Conservation (phyloP, 768 basidiomycete genomes). For the Rubroboletus pulcherrimus region DNA sequence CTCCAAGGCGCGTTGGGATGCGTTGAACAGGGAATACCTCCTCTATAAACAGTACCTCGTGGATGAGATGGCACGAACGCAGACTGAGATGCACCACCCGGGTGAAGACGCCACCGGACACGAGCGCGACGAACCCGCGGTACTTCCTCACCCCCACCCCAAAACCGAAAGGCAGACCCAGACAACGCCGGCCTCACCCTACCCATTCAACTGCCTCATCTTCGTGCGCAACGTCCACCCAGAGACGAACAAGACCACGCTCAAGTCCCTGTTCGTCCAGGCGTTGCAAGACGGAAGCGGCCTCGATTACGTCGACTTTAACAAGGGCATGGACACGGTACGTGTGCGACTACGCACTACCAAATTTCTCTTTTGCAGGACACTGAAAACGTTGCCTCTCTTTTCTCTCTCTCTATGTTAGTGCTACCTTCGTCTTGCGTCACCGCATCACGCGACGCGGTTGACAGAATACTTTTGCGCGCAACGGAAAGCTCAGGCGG, state of each 20-base stretch:
- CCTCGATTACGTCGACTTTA: slow-evolving; percentile 78
- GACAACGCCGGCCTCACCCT: slow-evolving; percentile 36
- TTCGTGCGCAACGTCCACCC: slow-evolving; percentile 68
- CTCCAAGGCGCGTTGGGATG: slow-evolving; percentile 58
- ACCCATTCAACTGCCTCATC: slow-evolving; percentile 63
- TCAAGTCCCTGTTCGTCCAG: slow-evolving; percentile 53
- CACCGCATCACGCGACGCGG: slow-evolving; percentile 41
- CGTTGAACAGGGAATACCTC: slow-evolving; percentile 67
- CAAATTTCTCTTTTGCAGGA: neutral
- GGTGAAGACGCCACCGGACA: neutral
- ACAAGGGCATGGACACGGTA: slow-evolving; percentile 72
- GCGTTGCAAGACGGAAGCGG: slow-evolving; percentile 31
- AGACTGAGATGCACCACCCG: neutral
- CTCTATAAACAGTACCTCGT: slow-evolving; percentile 54
- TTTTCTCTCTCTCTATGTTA: slow-evolving; percentile 21
- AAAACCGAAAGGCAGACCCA: neutral
- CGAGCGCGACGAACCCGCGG: neutral
- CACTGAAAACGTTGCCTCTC: neutral
- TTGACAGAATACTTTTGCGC: slow-evolving; percentile 45
- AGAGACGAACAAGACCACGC: slow-evolving; percentile 78
- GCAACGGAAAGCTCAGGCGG: slow-evolving; percentile 38
- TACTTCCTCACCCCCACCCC: neutral
- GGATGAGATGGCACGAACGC: slow-evolving; percentile 36
- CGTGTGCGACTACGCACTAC: slow-evolving; percentile 11
- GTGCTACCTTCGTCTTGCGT: slow-evolving; percentile 72